These are phyloP conservation scores for Rhynchosporium graminicola DNA, from an alignment of 2,329 filamentous ascomycete genomes.

Conservation along the genomic window DNA sequence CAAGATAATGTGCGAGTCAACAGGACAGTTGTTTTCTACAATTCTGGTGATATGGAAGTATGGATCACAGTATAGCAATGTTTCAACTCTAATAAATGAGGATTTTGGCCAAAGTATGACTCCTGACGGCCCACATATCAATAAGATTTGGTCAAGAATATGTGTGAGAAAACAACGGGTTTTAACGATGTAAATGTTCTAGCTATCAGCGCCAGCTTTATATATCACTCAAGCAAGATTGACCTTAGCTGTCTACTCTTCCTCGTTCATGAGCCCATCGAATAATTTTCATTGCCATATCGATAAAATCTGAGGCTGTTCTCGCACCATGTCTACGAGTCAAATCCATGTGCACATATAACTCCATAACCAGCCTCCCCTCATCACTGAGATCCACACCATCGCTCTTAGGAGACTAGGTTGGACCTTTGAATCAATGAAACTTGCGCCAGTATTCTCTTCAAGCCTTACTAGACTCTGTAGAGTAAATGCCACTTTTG, in stretches of 20 bases:
- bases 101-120: too few species aligned
- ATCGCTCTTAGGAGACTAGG: neutral
- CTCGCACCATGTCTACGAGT: neutral
- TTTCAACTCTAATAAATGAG: too few species aligned
- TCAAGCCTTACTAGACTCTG: neutral
- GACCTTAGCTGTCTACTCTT: neutral
- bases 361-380: neutral
- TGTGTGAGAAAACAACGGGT: too few species aligned
- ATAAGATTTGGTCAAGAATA: too few species aligned
- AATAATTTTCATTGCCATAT: neutral
- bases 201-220: too few species aligned
- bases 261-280: neutral
- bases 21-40: too few species aligned
- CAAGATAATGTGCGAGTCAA: too few species aligned
- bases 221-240: neutral
- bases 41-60: too few species aligned
- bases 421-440: neutral
- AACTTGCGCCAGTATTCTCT: neutral
- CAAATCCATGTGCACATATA: neutral
- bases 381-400: neutral
- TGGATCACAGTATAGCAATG: too few species aligned
- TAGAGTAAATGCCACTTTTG: neutral
- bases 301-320: neutral
- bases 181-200: too few species aligned
- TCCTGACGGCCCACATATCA: too few species aligned